These are phyloP conservation scores for Wickerhamomyces kurtzmanii DNA, from an alignment of 805 yeast species.

Conservation along the genomic window DNA sequence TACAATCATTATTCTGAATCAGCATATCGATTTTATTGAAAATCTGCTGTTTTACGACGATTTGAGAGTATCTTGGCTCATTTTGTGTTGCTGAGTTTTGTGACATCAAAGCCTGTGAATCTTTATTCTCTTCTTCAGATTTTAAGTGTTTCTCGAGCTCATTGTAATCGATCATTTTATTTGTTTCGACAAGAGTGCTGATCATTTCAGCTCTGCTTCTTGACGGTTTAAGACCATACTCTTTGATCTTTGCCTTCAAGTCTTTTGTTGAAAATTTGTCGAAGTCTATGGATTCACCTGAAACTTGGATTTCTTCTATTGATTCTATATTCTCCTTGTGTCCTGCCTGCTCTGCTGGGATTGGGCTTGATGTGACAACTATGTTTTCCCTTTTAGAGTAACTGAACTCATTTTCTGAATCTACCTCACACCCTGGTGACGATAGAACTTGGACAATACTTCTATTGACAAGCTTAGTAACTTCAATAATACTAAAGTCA, in stretches of 20 bases:
- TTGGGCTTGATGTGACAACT: slow-evolving; percentile 7
- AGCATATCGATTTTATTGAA: slow-evolving; percentile 8
- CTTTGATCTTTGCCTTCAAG: slow-evolving; percentile 10
- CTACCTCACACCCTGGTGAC: slow-evolving; percentile 6
- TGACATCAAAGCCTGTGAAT: slow-evolving; percentile 8
- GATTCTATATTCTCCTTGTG: not conserved
- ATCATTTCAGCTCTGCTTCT: slow-evolving; percentile 11
- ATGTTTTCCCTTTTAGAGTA: no score
- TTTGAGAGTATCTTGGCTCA: slow-evolving; percentile 10
- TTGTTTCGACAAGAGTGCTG: slow-evolving; percentile 8
- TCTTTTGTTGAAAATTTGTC: slow-evolving; percentile 10
- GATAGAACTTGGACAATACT: slow-evolving; percentile 15
- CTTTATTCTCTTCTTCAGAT: not conserved
- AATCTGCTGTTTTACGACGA: slow-evolving; percentile 12
- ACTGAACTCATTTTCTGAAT: no score
- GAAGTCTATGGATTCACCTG: slow-evolving; percentile 6
- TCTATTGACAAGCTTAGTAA: slow-evolving; percentile 14
- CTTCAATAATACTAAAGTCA: slow-evolving; percentile 15
- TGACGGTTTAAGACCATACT: slow-evolving; percentile 16
- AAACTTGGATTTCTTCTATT: not conserved
- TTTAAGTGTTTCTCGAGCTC: no score
- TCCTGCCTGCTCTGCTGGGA: not conserved
- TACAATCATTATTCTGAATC: slow-evolving; percentile 1
- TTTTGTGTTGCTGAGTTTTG: slow-evolving; percentile 10
- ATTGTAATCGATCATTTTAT: slow-evolving; percentile 4